Base-by-base conservation (phyloP, 139 green algal genomes). In the Axilococcus clingmanii region DNA sequence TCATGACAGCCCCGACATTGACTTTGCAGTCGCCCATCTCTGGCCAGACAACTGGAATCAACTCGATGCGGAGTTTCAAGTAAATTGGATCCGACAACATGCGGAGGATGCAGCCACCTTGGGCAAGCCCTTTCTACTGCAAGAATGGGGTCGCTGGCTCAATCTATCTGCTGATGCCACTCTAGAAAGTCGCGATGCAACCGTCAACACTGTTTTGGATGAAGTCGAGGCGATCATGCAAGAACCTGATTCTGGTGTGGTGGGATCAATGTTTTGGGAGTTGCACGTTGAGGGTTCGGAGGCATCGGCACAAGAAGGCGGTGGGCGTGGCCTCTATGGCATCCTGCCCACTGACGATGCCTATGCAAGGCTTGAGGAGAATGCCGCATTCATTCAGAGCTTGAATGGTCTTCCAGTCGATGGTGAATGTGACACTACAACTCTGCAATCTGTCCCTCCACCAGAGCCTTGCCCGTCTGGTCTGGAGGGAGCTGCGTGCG, bases 81-180 rank as follows among this genome's bases (percentile, higher is more conserved):
- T 7, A 2, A 46, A 8, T 20, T 85, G 75, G 73, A 68, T 85
- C 12, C 28, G 33, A 2, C 22, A 31, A 4, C 75, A 75, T 32
- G 55, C 56, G 1, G 28, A 37, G 14, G 75, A 69, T 40, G 52
- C 55, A 1, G 23, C 27, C 0, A 14, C 22, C 24, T 61, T 88
- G 32, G 34, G 57, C 14, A 68, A 71, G 48, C 55, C 54, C 28
- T 28, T 91, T 31, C 38, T 91, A 46, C 55, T 89, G 30, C 81
- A 91, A 60, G 82, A 91, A 74, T 87, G 85, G 52, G 72, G 81
- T 11, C 66, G 68, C 50, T 57, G 52, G 42, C 40, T 53, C 12
- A 53, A 48, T 33, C 15, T 35, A 5, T 40, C 40, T 50, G 53
- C 53, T 22, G 43, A 52, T 24, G 24, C 38, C 36, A 63, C 43